Evolutionary conservation across 192 early-diverging fungal genomes (phyloP).

Genomic region (Jimgerdemannia flammicorona): DNA sequence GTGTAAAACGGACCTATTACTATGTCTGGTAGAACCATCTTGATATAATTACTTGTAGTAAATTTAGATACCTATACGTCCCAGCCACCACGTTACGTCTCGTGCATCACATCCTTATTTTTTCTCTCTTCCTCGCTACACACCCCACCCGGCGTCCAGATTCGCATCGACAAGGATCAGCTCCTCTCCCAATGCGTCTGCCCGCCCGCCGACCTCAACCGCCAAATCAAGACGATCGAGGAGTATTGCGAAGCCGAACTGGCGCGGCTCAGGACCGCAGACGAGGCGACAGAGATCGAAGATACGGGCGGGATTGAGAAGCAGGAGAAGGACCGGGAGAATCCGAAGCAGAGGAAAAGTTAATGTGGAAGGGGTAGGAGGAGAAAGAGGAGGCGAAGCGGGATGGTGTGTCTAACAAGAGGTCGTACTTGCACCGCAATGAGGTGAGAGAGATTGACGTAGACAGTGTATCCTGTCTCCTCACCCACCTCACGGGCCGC

Average conservation of each 20-base stretch:
- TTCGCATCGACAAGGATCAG: conserved; percentile 14
- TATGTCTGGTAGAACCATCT: too few relatives aligned
- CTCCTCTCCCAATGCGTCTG: conserved; percentile 22
- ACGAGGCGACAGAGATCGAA: not conserved
- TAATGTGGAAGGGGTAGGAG: not conserved
- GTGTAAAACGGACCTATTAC: too few relatives aligned
- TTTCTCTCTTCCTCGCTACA: not conserved
- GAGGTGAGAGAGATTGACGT: too few relatives aligned
- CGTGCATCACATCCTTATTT: not conserved
- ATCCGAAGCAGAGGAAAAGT: not conserved
- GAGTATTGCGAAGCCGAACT: conserved; percentile 12
- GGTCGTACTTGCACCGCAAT: too few relatives aligned
- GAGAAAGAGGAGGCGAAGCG: conserved; percentile 10
- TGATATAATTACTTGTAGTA: too few relatives aligned
- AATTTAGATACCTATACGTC: too few relatives aligned
- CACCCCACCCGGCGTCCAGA: not conserved
- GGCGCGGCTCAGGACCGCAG: conserved; percentile 6
- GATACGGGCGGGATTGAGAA: not conserved
- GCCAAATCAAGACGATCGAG: conserved; percentile 12
- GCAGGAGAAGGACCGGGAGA: conserved; percentile 1
- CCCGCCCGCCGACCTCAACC: conserved; percentile 17
- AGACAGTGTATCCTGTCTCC: too few relatives aligned
- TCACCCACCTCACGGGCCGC: too few relatives aligned
- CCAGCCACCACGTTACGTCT: too few relatives aligned
- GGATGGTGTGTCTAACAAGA: conserved; percentile 1